A percentile compares a stretch with the other conserved stretches of the same genome.
These are phyloP conservation scores for Fomitopsis palustris DNA, from an alignment of 1,284 basidiomycete genomes.

Conservation along the genomic window DNA sequence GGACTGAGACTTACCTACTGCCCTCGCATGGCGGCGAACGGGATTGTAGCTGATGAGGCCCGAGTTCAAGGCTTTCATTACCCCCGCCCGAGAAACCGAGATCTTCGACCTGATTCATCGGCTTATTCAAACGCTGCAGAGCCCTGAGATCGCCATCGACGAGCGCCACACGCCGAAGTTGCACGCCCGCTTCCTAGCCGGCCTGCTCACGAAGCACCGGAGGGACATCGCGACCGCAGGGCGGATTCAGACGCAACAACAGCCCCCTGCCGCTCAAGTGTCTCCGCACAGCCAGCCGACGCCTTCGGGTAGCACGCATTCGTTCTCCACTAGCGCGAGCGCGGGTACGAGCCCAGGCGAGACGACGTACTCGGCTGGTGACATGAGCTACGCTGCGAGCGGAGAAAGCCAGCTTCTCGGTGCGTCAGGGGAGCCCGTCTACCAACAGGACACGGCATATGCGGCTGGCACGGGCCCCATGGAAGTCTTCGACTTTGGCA, in stretches of 20 bases:
- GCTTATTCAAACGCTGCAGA: conserved; percentile 68
- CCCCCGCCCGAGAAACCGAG: conserved; percentile 58
- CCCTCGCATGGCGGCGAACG: not conserved
- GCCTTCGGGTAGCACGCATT: not conserved
- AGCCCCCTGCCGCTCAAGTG: conserved; percentile 22
- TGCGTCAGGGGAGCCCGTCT: conserved; percentile 16
- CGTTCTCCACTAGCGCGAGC: not conserved
- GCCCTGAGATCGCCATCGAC: conserved; percentile 75
- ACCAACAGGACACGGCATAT: conserved; percentile 22
- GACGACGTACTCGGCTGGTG: not conserved
- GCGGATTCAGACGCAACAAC: conserved; percentile 43
- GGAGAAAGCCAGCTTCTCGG: not conserved
- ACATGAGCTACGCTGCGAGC: not conserved
- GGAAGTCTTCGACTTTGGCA: conserved; percentile 21
- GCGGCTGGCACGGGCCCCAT: conserved; percentile 15
- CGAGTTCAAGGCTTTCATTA: conserved; percentile 61
- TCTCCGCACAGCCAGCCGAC: conserved; percentile 13
- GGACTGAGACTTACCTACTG: not conserved
- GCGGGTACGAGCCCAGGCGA: conserved; percentile 1
- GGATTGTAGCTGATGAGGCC: conserved; percentile 65
- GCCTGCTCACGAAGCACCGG: conserved; percentile 63
- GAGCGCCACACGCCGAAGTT: conserved; percentile 78
- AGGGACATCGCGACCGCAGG: conserved; percentile 53
- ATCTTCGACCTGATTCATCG: conserved; percentile 70
- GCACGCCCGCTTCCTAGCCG: conserved; percentile 75